Conservation (phyloP, 225 moss, liverwort and hornwort species). For the Sphagnum contortum region DNA sequence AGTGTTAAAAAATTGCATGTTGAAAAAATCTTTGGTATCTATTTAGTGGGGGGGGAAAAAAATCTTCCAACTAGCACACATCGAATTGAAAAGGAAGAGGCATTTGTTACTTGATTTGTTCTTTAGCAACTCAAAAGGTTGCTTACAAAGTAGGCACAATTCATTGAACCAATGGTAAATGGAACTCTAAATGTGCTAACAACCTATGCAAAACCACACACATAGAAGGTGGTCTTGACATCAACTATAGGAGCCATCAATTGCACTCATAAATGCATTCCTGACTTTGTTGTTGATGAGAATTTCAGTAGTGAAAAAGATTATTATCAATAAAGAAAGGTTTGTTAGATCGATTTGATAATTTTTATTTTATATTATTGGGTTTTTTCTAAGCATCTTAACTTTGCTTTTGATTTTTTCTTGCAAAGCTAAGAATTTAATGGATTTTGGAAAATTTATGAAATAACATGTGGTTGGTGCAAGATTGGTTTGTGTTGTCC, state of each 20-base stretch:
- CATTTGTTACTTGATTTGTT: not conserved
- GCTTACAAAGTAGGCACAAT: slow-evolving; percentile 19
- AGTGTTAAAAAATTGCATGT: no score
- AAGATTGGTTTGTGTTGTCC: slow-evolving; percentile 50
- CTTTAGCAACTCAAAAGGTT: no score
- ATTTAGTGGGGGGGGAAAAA: no score
- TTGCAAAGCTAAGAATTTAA: no score
- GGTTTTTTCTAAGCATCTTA: no score
- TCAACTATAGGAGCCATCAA: slow-evolving; percentile 41
- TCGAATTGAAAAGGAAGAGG: not conserved
- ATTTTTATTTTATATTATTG: no score
- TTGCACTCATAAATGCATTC: slow-evolving; percentile 16
- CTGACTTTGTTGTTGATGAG: slow-evolving; percentile 18
- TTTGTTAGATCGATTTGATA: not conserved
- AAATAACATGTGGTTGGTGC: not conserved
- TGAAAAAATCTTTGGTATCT: no score
- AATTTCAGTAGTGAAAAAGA: slow-evolving; percentile 38
- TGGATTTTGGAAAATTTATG: no score
- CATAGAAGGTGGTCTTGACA: slow-evolving; percentile 39
- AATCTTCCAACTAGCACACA: not conserved
- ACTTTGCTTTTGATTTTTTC: no score
- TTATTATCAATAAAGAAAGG: slow-evolving; percentile 18
- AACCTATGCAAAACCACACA: slow-evolving; percentile 22
- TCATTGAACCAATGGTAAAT: slow-evolving; percentile 44
- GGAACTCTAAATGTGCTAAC: slow-evolving; percentile 39